These are phyloP conservation scores for Arachis stenosperma DNA, from an alignment of 306 rosid genomes.

Conservation along the genomic window DNA sequence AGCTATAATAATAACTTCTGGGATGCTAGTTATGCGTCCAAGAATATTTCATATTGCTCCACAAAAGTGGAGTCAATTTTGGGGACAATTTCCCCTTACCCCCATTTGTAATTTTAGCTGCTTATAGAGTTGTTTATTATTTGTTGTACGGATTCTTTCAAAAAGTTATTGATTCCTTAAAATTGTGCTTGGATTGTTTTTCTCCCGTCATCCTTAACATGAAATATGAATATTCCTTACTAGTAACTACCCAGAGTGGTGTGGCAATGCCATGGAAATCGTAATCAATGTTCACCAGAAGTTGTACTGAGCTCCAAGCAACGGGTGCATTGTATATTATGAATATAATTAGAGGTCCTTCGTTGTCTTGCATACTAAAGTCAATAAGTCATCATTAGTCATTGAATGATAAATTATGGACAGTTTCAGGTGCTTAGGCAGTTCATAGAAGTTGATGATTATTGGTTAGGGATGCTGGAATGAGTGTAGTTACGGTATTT, in stretches of 20 bases:
- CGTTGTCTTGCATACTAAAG: too few relatives aligned
- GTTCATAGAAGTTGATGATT: too few relatives aligned
- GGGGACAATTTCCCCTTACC: slow-evolving; percentile 30
- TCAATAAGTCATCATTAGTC: too few relatives aligned
- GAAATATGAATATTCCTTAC: slow-evolving; percentile 7
- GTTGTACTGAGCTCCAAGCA: too few relatives aligned
- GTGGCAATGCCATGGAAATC: neutral
- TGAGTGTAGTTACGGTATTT: too few relatives aligned
- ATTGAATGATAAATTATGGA: too few relatives aligned
- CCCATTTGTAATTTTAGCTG: slow-evolving; percentile 30
- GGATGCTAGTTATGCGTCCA: slow-evolving; percentile 34
- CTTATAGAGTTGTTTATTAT: slow-evolving; percentile 2
- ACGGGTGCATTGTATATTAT: too few relatives aligned
- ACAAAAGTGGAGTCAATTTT: slow-evolving; percentile 10
- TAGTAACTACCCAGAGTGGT: neutral
- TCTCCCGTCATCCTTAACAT: slow-evolving; percentile 2
- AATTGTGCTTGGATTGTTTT: neutral
- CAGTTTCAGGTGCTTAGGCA: too few relatives aligned
- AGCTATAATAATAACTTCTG: slow-evolving; percentile 22
- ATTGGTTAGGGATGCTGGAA: too few relatives aligned
- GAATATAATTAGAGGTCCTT: too few relatives aligned
- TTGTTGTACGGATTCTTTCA: slow-evolving; percentile 13
- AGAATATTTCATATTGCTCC: slow-evolving; percentile 28
- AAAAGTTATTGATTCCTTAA: slow-evolving; percentile 35
- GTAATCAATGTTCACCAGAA: neutral